Conservation (phyloP, 345 rosid species). For the Salix exigua region DNA sequence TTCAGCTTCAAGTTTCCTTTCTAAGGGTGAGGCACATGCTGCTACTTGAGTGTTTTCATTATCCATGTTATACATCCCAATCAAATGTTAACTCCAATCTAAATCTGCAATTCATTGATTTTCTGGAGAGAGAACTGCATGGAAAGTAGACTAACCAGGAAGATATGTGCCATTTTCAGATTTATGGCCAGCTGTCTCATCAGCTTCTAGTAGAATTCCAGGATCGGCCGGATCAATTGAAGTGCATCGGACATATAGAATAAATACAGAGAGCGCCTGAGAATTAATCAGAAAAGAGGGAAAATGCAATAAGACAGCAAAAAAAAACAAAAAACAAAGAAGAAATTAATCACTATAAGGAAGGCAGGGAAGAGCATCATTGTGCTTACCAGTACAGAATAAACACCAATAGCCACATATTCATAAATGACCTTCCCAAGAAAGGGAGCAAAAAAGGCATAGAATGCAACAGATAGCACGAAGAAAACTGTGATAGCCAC, state of each 20-base stretch:
- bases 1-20: not conserved
- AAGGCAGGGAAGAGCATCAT: not conserved
- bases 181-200: slow-evolving; percentile 46
- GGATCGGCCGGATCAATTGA: slow-evolving; percentile 97
- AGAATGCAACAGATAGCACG: slow-evolving; percentile 71
- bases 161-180: slow-evolving; percentile 46
- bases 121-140: not conserved
- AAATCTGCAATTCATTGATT: not conserved
- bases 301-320: not conserved
- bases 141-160: slow-evolving; percentile 34
- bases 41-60: not conserved
- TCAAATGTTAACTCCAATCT: not conserved
- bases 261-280: slow-evolving; percentile 71
- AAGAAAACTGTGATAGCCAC: slow-evolving; percentile 83
- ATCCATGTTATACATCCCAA: not conserved
- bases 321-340: not conserved
- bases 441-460: slow-evolving; percentile 94
- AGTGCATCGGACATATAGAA: slow-evolving; percentile 77
- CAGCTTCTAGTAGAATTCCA: slow-evolving; percentile 62
- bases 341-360: not conserved
- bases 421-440: slow-evolving; percentile 67
- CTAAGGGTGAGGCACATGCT: not conserved
- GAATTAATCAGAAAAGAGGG: slow-evolving; percentile 12
- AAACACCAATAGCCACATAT: slow-evolving; percentile 61
- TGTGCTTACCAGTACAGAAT: slow-evolving; percentile 66